A percentile compares a stretch with the other conserved stretches of the same genome.
Conservation (phyloP, 2,329 filamentous ascomycete genomes). For the Fusarium verrucosum region DNA sequence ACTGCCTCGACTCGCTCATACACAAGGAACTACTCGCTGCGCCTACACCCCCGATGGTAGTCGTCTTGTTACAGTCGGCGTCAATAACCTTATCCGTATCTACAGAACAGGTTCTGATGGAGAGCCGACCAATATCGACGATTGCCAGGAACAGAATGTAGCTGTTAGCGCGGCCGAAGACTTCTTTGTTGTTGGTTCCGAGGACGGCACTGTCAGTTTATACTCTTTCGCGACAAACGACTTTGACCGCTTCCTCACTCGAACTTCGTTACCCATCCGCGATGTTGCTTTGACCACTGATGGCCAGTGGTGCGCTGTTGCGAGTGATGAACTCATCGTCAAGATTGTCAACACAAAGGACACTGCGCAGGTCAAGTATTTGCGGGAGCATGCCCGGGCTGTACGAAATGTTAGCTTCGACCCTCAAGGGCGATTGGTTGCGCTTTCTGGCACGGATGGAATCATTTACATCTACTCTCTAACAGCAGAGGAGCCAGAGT, state of each 20-base stretch:
- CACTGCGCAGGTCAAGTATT: conserved; percentile 76
- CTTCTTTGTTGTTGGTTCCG: conserved; percentile 88
- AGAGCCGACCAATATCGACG: conserved; percentile 91
- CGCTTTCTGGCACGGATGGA: conserved; percentile 89
- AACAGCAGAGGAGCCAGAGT: conserved; percentile 77
- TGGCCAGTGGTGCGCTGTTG: conserved; percentile 87
- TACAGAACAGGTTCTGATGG: conserved; percentile 92
- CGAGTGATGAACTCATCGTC: conserved; percentile 94
- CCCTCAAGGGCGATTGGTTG: conserved; percentile 75
- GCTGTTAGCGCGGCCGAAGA: conserved; percentile 79
- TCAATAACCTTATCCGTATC: conserved; percentile 91
- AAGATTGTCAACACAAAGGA: conserved; percentile 87
- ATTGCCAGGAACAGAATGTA: conserved; percentile 86
- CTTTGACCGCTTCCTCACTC: conserved; percentile 83
- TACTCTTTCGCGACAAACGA: conserved; percentile 80
- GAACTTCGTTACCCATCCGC: conserved; percentile 85
- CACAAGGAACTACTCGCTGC: conserved; percentile 85
- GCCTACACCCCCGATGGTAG: conserved; percentile 89
- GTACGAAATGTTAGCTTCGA: conserved; percentile 94
- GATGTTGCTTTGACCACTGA: conserved; percentile 86
- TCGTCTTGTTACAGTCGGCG: conserved; percentile 88
- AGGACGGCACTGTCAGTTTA: conserved; percentile 95
- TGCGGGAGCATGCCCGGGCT: conserved; percentile 86
- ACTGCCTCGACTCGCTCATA: conserved; percentile 76
- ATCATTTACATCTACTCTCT: conserved; percentile 90